Evolutionary conservation across 139 green algal genomes (phyloP).

Genomic region (Coelastrella sp.): DNA sequence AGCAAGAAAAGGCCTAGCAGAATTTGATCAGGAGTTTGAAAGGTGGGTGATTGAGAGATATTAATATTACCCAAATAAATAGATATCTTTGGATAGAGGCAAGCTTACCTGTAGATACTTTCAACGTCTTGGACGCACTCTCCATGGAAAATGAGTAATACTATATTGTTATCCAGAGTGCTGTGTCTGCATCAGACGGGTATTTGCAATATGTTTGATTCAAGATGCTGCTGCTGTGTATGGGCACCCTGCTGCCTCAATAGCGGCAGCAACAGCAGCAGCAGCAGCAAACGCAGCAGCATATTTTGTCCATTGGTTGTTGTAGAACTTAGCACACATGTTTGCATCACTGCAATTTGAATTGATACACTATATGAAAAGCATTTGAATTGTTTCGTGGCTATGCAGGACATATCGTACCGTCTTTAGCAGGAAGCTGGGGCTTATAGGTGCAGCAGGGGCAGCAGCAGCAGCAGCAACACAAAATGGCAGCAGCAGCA

Average conservation of each 20-base stretch:
- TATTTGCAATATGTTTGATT: neutral
- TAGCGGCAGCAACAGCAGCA: neutral
- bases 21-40: slow-evolving; percentile 51
- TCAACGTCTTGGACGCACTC: no score
- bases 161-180: no score
- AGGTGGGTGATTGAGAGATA: slow-evolving; percentile 20
- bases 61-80: no score
- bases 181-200: no score
- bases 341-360: neutral
- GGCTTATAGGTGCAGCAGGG: slow-evolving; percentile 44
- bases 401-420: slow-evolving; percentile 31
- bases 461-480: slow-evolving; percentile 38
- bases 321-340: neutral
- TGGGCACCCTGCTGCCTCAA: neutral
- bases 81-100: no score
- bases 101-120: no score
- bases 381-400: neutral
- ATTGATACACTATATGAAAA: neutral
- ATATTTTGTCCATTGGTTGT: neutral
- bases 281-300: neutral
- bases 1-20: slow-evolving; percentile 39
- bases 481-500: neutral
- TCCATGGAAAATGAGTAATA: no score
- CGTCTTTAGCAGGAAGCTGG: slow-evolving; percentile 60
- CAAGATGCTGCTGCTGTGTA: neutral